phyloP scores from a whole-genome alignment of 768 basidiomycete species.

The Leccinum longicurvipes region DNA sequence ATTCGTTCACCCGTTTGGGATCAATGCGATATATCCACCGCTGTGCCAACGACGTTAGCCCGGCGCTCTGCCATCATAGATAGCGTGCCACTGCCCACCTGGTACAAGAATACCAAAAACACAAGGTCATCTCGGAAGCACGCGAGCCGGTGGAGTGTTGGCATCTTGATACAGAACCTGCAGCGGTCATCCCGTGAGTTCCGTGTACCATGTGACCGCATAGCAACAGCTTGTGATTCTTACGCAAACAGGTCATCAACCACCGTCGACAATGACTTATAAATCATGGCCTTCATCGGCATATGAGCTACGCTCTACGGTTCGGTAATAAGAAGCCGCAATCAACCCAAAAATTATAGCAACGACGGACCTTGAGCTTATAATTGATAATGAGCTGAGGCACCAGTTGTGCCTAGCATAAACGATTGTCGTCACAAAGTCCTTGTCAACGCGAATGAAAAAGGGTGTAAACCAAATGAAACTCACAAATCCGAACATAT shows the following conservation, averaged over 20 bases:
- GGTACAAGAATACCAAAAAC: slow-evolving; percentile 89
- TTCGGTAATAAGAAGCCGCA: slow-evolving; percentile 5
- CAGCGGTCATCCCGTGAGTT: slow-evolving; percentile 13
- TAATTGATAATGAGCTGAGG: slow-evolving; percentile 95
- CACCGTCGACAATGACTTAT: slow-evolving; percentile 86
- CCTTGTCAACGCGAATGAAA: neutral
- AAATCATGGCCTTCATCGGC: slow-evolving; percentile 98
- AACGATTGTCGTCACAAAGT: slow-evolving; percentile 14
- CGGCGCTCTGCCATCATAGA: slow-evolving; percentile 1
- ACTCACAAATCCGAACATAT: slow-evolving; percentile 98
- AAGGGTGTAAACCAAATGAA: too few relatives aligned
- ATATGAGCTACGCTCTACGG: slow-evolving; percentile 90
- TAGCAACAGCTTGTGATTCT: slow-evolving; percentile 28
- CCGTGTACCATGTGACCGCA: slow-evolving; percentile 10
- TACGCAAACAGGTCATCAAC: slow-evolving; percentile 93
- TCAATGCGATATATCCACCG: slow-evolving; percentile 98
- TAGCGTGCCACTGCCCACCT: slow-evolving; percentile 48
- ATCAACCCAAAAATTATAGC: slow-evolving; percentile 4
- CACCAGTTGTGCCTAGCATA: slow-evolving; percentile 70
- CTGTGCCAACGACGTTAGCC: slow-evolving; percentile 37
- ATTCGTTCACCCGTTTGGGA: slow-evolving; percentile 93
- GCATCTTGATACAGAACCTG: slow-evolving; percentile 97
- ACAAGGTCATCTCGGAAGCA: slow-evolving; percentile 91
- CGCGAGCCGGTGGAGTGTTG: slow-evolving; percentile 85
- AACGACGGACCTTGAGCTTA: slow-evolving; percentile 74